phyloP scores from a whole-genome alignment of 305 asterid genomes.

The Fraxinus baroniana region DNA sequence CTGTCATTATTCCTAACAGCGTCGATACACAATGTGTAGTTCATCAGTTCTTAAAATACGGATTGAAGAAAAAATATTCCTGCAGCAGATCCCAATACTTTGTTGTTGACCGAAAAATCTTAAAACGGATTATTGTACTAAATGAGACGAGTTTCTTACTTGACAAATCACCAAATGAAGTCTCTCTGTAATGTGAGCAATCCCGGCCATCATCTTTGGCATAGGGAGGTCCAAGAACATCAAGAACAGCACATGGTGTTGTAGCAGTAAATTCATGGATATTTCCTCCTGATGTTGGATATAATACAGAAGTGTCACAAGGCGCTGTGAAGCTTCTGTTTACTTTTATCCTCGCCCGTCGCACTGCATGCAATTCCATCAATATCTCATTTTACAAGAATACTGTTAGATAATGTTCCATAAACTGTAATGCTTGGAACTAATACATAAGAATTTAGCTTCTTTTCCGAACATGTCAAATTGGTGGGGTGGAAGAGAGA shows the following conservation, averaged over 20 bases:
- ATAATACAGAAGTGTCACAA: conserved; percentile 60
- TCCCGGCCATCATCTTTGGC: conserved; percentile 67
- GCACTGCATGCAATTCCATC: conserved; percentile 26
- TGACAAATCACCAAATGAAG: conserved; percentile 21
- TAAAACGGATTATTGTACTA: background rate
- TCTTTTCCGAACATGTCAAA: background rate
- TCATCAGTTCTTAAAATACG: background rate
- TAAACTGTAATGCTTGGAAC: background rate
- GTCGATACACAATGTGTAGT: background rate
- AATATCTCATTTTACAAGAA: background rate
- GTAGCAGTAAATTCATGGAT: conserved; percentile 72
- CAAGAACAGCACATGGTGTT: conserved; percentile 80
- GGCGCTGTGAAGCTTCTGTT: conserved; percentile 59
- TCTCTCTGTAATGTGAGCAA: conserved; percentile 58
- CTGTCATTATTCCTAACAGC: no score
- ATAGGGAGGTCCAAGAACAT: conserved; percentile 83
- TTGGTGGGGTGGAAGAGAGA: background rate
- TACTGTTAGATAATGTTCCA: background rate
- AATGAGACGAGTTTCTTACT: background rate
- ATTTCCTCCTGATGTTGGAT: conserved; percentile 87
- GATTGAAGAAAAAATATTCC: background rate
- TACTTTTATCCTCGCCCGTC: conserved; percentile 59
- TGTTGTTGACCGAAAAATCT: background rate
- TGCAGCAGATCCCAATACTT: background rate
- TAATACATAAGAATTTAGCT: background rate